Conservation (phyloP, 176 grass and related monocot species). For the Eleusine indica region DNA sequence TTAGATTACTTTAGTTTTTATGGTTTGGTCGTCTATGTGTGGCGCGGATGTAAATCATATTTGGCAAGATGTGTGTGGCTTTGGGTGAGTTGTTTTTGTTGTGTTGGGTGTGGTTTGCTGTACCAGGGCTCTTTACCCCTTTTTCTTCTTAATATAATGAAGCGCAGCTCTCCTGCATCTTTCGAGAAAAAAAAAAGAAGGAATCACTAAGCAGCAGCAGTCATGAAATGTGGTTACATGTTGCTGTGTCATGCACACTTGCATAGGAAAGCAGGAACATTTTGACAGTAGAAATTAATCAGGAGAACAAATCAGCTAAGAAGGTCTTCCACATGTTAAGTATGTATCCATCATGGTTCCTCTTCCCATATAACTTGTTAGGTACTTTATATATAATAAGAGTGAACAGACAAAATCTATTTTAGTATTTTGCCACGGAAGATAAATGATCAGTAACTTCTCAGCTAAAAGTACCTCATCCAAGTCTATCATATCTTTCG, state of each 20-base stretch:
- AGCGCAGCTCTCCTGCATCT: too few relatives aligned
- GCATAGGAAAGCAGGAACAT: not conserved
- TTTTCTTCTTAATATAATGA: too few relatives aligned
- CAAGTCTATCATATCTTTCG: not conserved
- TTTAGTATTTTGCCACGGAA: not conserved
- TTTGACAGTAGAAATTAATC: not conserved
- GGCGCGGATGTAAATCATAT: too few relatives aligned
- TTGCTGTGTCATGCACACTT: too few relatives aligned
- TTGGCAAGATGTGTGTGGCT: too few relatives aligned
- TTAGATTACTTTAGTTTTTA: too few relatives aligned
- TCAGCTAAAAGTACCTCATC: not conserved
- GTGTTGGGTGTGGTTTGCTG: too few relatives aligned
- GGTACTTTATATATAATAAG: not conserved
- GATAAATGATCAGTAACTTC: constrained; percentile 3
- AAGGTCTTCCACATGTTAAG: too few relatives aligned
- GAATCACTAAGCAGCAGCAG: not conserved
- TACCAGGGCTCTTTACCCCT: too few relatives aligned
- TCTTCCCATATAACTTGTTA: not conserved
- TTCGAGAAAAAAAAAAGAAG: not conserved
- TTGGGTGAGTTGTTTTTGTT: too few relatives aligned
- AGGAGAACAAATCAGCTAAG: not conserved
- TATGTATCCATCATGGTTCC: not conserved
- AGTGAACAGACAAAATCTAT: not conserved
- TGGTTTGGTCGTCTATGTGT: too few relatives aligned
- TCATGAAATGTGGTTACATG: not conserved